These are phyloP conservation scores for Mycosarcoma maydis DNA, from an alignment of 1,284 basidiomycete species.

Conservation along the genomic window DNA sequence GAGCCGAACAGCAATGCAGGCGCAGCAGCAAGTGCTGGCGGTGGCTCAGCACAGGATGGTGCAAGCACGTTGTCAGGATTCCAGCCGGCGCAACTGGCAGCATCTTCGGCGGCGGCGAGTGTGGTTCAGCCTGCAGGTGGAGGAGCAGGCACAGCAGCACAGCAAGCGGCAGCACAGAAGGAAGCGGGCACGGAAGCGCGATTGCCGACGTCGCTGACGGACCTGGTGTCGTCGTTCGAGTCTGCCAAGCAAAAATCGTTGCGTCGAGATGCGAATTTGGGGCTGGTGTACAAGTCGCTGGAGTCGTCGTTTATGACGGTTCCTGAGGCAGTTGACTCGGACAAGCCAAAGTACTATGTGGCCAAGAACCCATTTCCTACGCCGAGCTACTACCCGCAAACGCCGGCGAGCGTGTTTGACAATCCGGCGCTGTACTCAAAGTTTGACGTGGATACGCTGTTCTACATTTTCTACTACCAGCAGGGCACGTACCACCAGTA, in stretches of 20 bases:
- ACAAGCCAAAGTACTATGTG: constrained; percentile 82
- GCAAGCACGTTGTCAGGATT: constrained; percentile 30
- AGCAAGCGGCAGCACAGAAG: constrained; percentile 51
- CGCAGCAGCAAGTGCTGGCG: constrained; percentile 2
- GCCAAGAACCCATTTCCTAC: constrained; percentile 91
- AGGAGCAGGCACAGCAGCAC: constrained; percentile 49
- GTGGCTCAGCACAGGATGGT: not conserved
- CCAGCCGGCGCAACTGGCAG: constrained; percentile 60
- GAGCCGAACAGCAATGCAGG: constrained; percentile 14
- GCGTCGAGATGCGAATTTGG: constrained; percentile 85
- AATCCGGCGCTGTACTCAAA: constrained; percentile 88
- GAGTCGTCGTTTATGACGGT: constrained; percentile 87
- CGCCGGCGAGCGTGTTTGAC: constrained; percentile 81
- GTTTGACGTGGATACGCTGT: constrained; percentile 95
- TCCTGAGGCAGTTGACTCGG: constrained; percentile 86
- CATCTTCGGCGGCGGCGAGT: constrained; percentile 69
- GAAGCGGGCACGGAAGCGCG: constrained; percentile 58
- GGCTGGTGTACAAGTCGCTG: constrained; percentile 78
- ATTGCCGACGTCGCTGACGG: constrained; percentile 82
- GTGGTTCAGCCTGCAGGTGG: constrained; percentile 54
- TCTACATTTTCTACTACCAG: constrained; percentile 99
- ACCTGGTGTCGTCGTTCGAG: constrained; percentile 94
- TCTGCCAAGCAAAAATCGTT: constrained; percentile 90
- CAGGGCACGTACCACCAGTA: constrained; percentile 98
- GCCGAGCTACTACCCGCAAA: constrained; percentile 93